Evolutionary conservation across 495 filamentous ascomycete genomes (phyloP).

Genomic region (Penicillium parvum): DNA sequence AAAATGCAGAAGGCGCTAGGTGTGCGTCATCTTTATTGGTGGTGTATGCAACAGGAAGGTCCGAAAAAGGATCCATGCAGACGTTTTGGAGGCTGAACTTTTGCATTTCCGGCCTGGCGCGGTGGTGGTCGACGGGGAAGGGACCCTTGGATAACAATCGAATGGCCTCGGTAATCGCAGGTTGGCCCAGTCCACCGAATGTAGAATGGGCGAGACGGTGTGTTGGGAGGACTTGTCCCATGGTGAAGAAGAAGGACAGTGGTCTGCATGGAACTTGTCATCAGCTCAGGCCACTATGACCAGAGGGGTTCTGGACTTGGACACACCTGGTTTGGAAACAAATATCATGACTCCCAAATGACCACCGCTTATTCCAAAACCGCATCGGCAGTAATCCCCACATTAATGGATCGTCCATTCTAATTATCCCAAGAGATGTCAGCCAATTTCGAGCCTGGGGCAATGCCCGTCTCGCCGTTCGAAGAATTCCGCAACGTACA

Average conservation of each 20-base stretch:
- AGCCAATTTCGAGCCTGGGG: slow-evolving; percentile 21
- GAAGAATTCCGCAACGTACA: slow-evolving; percentile 90
- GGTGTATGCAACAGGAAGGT: slow-evolving; percentile 43
- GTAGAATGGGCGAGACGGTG: slow-evolving; percentile 72
- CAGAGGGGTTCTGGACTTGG: background rate
- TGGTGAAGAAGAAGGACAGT: slow-evolving; percentile 66
- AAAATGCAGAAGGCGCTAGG: slow-evolving; percentile 54
- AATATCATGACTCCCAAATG: slow-evolving; percentile 86
- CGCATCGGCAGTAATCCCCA: slow-evolving; percentile 80
- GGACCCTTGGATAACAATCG: slow-evolving; percentile 71
- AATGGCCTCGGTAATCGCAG: slow-evolving; percentile 81
- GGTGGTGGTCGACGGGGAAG: slow-evolving; percentile 38
- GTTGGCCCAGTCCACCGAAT: slow-evolving; percentile 74
- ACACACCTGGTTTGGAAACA: slow-evolving; percentile 55
- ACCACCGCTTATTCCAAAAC: slow-evolving; percentile 77
- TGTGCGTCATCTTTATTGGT: slow-evolving; percentile 55
- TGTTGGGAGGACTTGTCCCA: slow-evolving; percentile 86
- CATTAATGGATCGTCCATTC: slow-evolving; percentile 88
- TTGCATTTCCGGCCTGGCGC: slow-evolving; percentile 32
- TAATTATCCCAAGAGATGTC: slow-evolving; percentile 38
- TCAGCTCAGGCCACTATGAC: no score
- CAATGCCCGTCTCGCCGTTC: slow-evolving; percentile 7
- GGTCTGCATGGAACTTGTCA: slow-evolving; percentile 32
- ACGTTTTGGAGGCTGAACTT: slow-evolving; percentile 39
- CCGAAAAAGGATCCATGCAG: slow-evolving; percentile 47